These are phyloP conservation scores for Bipolaris cookei DNA, from an alignment of 2,329 filamentous ascomycete genomes.

Conservation along the genomic window DNA sequence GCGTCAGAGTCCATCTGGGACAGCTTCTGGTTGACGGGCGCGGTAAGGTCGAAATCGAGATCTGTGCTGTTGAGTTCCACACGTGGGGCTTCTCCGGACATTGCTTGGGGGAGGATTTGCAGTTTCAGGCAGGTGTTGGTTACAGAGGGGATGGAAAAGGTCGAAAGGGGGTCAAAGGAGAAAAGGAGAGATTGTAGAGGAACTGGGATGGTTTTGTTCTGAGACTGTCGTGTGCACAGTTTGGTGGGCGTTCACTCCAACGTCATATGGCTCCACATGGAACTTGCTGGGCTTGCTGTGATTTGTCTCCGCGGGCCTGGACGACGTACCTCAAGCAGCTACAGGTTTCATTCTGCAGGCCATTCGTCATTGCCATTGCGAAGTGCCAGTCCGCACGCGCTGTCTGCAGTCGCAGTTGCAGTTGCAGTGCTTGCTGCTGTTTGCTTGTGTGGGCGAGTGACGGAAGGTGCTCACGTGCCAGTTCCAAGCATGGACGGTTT, in stretches of 20 bases:
- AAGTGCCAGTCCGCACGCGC: background rate
- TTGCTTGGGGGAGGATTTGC: slow-evolving; percentile 12
- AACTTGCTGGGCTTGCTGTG: slow-evolving; percentile 4
- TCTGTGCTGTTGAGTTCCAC: slow-evolving; percentile 38
- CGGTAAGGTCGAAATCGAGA: slow-evolving; percentile 37
- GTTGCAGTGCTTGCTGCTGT: slow-evolving; percentile 3
- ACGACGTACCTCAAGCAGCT: slow-evolving; percentile 11
- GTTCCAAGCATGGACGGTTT: slow-evolving; percentile 15
- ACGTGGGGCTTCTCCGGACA: slow-evolving; percentile 44
- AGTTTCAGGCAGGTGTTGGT: slow-evolving; percentile 4
- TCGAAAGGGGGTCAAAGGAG: slow-evolving; percentile 6
- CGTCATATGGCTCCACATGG: slow-evolving; percentile 16
- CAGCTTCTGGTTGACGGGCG: slow-evolving; percentile 28
- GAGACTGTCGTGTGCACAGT: slow-evolving; percentile 28
- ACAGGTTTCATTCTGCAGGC: slow-evolving; percentile 17
- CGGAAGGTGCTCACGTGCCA: slow-evolving; percentile 2
- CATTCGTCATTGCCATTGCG: slow-evolving; percentile 22
- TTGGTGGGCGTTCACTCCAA: slow-evolving; percentile 17
- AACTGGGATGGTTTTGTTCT: slow-evolving; percentile 14
- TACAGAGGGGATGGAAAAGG: background rate
- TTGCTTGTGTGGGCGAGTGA: background rate
- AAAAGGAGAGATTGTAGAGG: background rate
- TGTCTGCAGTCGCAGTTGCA: background rate
- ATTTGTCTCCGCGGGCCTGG: slow-evolving; percentile 16
- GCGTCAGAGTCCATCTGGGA: slow-evolving; percentile 25